Conservation (phyloP, 2,329 filamentous ascomycete genomes). For the Decorospora gaudefroyi region DNA sequence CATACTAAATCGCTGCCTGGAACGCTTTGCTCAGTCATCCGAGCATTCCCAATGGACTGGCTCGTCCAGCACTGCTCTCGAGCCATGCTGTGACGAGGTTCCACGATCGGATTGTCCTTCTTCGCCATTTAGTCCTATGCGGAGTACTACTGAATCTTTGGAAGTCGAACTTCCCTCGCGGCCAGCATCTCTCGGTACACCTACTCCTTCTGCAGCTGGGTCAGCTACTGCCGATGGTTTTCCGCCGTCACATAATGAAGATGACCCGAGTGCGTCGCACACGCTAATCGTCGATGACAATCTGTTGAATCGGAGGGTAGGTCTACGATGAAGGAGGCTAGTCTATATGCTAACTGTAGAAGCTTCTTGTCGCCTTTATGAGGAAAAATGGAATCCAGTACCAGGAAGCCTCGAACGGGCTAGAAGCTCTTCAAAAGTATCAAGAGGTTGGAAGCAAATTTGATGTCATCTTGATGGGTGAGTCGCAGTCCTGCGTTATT, state of each 20-base stretch:
- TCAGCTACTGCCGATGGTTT: background rate
- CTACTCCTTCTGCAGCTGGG: background rate
- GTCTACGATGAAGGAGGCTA: background rate
- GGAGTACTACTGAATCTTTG: background rate
- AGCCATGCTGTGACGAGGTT: background rate
- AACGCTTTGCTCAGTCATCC: constrained; percentile 29
- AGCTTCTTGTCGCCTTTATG: constrained; percentile 43
- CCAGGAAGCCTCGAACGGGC: constrained; percentile 40
- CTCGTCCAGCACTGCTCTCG: background rate
- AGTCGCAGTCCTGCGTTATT: background rate
- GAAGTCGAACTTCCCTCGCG: background rate
- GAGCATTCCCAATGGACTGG: constrained; percentile 23
- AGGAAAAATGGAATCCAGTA: constrained; percentile 32
- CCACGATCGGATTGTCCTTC: background rate
- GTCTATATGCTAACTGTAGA: constrained; percentile 7
- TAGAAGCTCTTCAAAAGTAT: constrained; percentile 38
- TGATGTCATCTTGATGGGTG: constrained; percentile 43
- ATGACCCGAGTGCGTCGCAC: constrained; percentile 8
- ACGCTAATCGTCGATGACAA: constrained; percentile 50
- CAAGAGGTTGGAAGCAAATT: constrained; percentile 20
- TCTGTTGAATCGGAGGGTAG: constrained; percentile 44
- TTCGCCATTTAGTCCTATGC: background rate
- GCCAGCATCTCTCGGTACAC: background rate
- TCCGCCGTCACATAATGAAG: background rate
- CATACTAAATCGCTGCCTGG: constrained; percentile 36